Evolutionary conservation across 768 basidiomycete genomes (phyloP), one percentile per base, ranked within the genome.

Genomic region (Boletus tomentosulus): DNA sequence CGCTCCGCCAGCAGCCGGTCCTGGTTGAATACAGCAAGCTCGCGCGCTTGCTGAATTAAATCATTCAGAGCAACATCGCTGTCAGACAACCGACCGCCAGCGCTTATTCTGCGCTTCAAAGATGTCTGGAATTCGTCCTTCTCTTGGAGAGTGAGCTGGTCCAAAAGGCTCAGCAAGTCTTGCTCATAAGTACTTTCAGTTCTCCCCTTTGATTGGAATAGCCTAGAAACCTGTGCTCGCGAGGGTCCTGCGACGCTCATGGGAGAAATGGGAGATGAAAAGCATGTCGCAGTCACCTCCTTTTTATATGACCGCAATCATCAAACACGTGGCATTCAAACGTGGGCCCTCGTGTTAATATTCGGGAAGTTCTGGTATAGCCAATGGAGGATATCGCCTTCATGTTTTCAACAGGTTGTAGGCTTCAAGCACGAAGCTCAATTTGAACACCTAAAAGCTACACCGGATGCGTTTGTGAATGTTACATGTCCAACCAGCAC

Each of bases 21-120:
- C 8, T 49, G 25, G 37, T 49, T 15, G 16, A 49, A 28, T 1
- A 12, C 4, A 10, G 27, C 38, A 9, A 49, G 28, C 27, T n/a
- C 48, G 38, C 48, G 48, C n/a, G 38, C 48, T n/a, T 49, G 48
- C n/a, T 49, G 38, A 6, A 49, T 38, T 4, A 49, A 31, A 34
- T 49, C 48, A 11, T 30, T 49, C 48, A 49, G 27, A 3, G 48
- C 48, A 37, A 49, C 5, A 10, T 49, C 48, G 15, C 28, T n/a
- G 28, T 49, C 48, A n/a, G 48, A 39, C 38, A 39, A 25, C 27
- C 27, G 37, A 28, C 38, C 27, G 4, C 48, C 48, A 13, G 16
- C 34, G 25, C 38, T 49, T 28, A 39, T 41, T 19, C 19, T 49
- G 37, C 28, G 28, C 28, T 13, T 28, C 27, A 49, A 19, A 10